Conservation (phyloP, 2,329 filamentous ascomycete species). For the Canariomyces notabilis region DNA sequence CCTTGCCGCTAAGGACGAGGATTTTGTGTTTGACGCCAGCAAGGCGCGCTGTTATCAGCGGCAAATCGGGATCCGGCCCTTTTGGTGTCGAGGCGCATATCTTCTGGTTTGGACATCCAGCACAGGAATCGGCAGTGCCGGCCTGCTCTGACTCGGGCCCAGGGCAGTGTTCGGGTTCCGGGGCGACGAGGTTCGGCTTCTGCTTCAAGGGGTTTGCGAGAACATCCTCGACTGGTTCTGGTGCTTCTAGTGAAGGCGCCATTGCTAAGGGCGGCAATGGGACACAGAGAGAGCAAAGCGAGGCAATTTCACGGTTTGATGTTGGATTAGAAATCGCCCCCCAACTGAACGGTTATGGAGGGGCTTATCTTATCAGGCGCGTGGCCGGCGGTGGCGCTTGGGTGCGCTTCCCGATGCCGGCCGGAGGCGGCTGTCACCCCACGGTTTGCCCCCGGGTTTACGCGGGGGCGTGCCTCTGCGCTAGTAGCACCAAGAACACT, state of each 20-base stretch:
- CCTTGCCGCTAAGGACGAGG: conserved; percentile 76
- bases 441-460: too few relatives aligned
- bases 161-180: conserved; percentile 94
- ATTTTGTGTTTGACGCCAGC: conserved; percentile 84
- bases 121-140: conserved; percentile 75
- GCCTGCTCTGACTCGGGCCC: conserved; percentile 75
- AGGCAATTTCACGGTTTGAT: not conserved
- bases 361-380: conserved; percentile 25
- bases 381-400: conserved; percentile 16
- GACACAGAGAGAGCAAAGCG: not conserved
- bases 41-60: conserved; percentile 78
- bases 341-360: conserved; percentile 10
- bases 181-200: conserved; percentile 81
- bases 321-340: conserved; percentile 24
- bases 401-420: conserved; percentile 12
- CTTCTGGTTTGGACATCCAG: conserved; percentile 88
- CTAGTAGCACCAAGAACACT: not conserved
- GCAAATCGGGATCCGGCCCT: conserved; percentile 90
- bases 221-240: conserved; percentile 61
- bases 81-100: conserved; percentile 94
- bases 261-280: conserved; percentile 42
- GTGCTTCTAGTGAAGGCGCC: conserved; percentile 73
- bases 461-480: not conserved
- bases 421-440: too few relatives aligned
- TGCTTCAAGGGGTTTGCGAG: conserved; percentile 70